Percentiles rank a stretch among this genome's conserved stretches.
Evolutionary conservation across 202 grass and related monocot genomes (phyloP).

Genomic region (Cymbopogon flexuosus): DNA sequence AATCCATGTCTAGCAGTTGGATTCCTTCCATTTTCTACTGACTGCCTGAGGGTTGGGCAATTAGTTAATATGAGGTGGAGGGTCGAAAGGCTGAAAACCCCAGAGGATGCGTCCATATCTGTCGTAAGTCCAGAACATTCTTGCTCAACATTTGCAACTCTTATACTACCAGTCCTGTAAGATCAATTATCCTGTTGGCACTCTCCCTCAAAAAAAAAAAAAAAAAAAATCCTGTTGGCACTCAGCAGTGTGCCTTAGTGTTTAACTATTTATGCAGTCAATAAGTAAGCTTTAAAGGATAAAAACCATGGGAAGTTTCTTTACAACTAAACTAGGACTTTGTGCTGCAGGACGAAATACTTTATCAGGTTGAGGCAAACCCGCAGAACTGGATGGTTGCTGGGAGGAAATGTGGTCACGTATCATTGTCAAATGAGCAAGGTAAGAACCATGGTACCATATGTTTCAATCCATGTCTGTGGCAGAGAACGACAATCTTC

Average conservation of each 20-base stretch:
- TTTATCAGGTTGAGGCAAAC: constrained; percentile 81
- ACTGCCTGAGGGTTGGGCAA: constrained; percentile 85
- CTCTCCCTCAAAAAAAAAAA: too few relatives aligned
- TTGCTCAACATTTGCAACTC: constrained; percentile 5
- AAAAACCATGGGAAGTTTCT: not conserved
- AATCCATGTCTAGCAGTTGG: constrained; percentile 93
- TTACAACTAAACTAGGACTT: constrained; percentile 22
- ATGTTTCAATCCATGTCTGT: constrained; percentile 2
- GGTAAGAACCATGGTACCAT: constrained; percentile 32
- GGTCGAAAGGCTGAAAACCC: constrained; percentile 78
- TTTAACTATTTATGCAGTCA: not conserved
- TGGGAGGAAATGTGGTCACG: constrained; percentile 80
- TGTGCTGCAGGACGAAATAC: constrained; percentile 65
- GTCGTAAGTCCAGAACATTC: constrained; percentile 50
- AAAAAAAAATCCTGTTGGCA: not conserved
- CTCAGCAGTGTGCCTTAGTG: not conserved
- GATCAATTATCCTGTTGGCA: not conserved
- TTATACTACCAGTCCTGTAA: not conserved
- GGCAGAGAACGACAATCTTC: not conserved
- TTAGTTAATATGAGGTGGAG: constrained; percentile 96
- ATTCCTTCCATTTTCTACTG: constrained; percentile 90
- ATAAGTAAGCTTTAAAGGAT: not conserved
- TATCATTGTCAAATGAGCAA: constrained; percentile 56
- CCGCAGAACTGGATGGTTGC: constrained; percentile 98
- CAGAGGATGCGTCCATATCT: constrained; percentile 38